Evolutionary conservation across 2,329 filamentous ascomycete genomes (phyloP).

Genomic region (Pestalotiopsis sp.): DNA sequence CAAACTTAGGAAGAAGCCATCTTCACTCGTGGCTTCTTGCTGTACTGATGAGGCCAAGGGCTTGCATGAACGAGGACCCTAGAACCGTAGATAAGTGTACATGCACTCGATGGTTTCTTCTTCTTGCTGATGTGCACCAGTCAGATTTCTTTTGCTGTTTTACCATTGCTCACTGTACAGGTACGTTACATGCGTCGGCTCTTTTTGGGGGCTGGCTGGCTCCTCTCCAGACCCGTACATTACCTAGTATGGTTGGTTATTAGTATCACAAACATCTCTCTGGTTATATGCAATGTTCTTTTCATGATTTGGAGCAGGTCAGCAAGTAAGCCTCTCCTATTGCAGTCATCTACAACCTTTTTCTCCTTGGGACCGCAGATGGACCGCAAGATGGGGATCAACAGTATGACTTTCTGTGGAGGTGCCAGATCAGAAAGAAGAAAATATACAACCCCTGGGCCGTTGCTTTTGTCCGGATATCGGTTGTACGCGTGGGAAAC

Average conservation of each 20-base stretch:
- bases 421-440: not conserved
- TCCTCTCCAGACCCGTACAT: no score
- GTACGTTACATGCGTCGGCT: not conserved
- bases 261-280: no score
- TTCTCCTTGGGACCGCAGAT: no score
- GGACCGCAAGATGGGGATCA: no score
- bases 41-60: no score
- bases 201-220: not conserved
- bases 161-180: not conserved
- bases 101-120: not conserved
- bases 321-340: no score
- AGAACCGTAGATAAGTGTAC: not conserved
- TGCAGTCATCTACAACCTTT: no score
- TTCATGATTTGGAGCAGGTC: no score
- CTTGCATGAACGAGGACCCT: not conserved
- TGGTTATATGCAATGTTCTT: no score
- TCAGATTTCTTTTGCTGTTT: not conserved
- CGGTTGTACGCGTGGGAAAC: constrained; percentile 1
- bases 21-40: no score
- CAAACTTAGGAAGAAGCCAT: no score
- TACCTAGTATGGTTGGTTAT: no score
- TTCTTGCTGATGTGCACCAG: not conserved
- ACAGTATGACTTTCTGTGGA: not conserved
- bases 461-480: constrained; percentile 1
- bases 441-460: not conserved